A percentile compares a stretch with the other conserved stretches of the same genome.
These are phyloP conservation scores for Isabelozyma gotoi DNA, from an alignment of 805 yeast genomes.

Conservation along the genomic window DNA sequence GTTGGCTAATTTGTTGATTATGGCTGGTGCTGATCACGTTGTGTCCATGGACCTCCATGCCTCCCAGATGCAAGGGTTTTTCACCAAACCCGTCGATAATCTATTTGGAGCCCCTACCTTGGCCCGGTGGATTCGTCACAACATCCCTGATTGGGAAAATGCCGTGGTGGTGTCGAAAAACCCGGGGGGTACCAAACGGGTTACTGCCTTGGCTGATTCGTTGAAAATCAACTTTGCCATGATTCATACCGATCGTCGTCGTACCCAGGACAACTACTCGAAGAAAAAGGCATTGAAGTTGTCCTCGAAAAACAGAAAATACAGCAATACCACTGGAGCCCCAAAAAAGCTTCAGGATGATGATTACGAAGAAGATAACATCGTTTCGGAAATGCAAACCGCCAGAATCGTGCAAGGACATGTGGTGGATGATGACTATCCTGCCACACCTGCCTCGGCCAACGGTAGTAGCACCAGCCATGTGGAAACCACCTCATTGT, in stretches of 20 bases:
- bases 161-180: constrained; percentile 98
- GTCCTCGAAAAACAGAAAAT: constrained; percentile 19
- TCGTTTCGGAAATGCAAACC: constrained; percentile 83
- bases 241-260: constrained; percentile 97
- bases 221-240: constrained; percentile 95
- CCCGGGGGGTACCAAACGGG: constrained; percentile 98
- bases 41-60: constrained; percentile 97
- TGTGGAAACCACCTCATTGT: constrained; percentile 12
- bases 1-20: constrained; percentile 90
- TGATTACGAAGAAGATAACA: constrained; percentile 65
- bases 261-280: constrained; percentile 65
- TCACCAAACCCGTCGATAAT: constrained; percentile 95
- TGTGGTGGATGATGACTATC: constrained; percentile 85
- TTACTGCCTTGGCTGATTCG: constrained; percentile 96
- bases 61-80: constrained; percentile 98
- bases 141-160: constrained; percentile 78
- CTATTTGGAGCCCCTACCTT: constrained; percentile 94
- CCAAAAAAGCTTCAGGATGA: constrained; percentile 39
- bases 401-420: constrained; percentile 97
- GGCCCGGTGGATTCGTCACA: constrained; percentile 93
- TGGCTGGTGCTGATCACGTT: constrained; percentile 99
- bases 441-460: constrained; percentile 13
- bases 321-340: constrained; percentile 3
- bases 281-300: constrained; percentile 49
- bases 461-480: constrained; percentile 6